Conservation (phyloP, 2,329 filamentous ascomycete species). For the Alternaria conjuncta region DNA sequence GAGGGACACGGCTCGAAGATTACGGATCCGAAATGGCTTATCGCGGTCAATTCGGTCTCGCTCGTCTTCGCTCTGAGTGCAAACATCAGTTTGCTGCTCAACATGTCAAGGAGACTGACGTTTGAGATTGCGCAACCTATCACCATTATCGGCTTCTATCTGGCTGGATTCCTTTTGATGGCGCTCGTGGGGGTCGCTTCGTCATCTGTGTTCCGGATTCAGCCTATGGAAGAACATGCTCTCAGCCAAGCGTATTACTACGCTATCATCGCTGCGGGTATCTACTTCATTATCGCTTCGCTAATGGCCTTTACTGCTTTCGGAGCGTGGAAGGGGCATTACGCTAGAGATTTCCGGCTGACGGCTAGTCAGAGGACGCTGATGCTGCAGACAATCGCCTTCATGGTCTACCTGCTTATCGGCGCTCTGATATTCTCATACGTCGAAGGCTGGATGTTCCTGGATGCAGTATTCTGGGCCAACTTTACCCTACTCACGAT, state of each 20-base stretch:
- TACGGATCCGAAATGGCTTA: conserved; percentile 61
- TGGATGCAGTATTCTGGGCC: conserved; percentile 63
- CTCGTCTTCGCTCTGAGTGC: conserved; percentile 61
- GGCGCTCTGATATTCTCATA: conserved; percentile 56
- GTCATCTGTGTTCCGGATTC: conserved; percentile 52
- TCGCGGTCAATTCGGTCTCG: conserved; percentile 63
- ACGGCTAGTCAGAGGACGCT: conserved; percentile 63
- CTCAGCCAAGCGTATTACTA: conserved; percentile 67
- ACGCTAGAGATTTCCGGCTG: conserved; percentile 62
- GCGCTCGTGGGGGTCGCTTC: conserved; percentile 58
- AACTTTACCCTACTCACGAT: conserved; percentile 64
- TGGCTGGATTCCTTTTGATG: conserved; percentile 62
- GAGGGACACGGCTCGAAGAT: conserved; percentile 56
- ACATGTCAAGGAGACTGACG: conserved; percentile 63
- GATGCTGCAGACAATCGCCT: conserved; percentile 60
- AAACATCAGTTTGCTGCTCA: conserved; percentile 63
- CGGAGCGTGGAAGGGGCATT: conserved; percentile 62
- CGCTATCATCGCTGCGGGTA: conserved; percentile 61
- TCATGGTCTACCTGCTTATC: conserved; percentile 56
- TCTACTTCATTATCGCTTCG: conserved; percentile 63
- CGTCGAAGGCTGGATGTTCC: conserved; percentile 60
- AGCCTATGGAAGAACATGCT: conserved; percentile 52
- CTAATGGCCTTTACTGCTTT: conserved; percentile 63
- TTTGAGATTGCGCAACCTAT: conserved; percentile 66
- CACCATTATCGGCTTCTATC: conserved; percentile 65